Evolutionary conservation across 495 filamentous ascomycete genomes (phyloP).

Genomic region (Podospora didyma): DNA sequence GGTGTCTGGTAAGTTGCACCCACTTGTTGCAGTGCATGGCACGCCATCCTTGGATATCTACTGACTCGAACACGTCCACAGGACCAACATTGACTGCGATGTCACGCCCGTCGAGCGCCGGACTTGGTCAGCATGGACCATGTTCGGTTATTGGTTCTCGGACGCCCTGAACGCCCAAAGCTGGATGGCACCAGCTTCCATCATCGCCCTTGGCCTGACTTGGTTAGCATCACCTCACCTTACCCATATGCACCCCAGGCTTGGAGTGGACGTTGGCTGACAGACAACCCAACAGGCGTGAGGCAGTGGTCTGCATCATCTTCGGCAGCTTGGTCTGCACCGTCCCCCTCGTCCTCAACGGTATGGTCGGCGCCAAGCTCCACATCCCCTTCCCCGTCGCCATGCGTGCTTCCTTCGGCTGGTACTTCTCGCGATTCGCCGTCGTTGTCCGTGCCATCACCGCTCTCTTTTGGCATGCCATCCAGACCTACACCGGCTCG

Average conservation of each 20-base stretch:
- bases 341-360: slow-evolving; percentile 46
- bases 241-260: background rate
- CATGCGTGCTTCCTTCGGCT: slow-evolving; percentile 40
- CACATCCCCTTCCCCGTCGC: slow-evolving; percentile 43
- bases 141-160: slow-evolving; percentile 47
- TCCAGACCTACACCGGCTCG: slow-evolving; percentile 40
- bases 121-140: slow-evolving; percentile 40
- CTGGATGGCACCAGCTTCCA: slow-evolving; percentile 39
- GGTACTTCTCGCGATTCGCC: slow-evolving; percentile 36
- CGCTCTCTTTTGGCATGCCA: slow-evolving; percentile 46
- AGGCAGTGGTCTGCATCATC: slow-evolving; percentile 39
- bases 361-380: slow-evolving; percentile 41
- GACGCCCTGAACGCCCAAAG: slow-evolving; percentile 43
- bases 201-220: slow-evolving; percentile 48
- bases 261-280: background rate
- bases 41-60: background rate
- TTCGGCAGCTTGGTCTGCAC: slow-evolving; percentile 34
- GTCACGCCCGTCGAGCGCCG: slow-evolving; percentile 41
- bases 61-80: background rate
- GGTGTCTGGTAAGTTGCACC: slow-evolving; percentile 18
- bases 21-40: background rate
- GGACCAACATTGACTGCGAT: slow-evolving; percentile 45
- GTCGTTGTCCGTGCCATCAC: slow-evolving; percentile 40
- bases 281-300: slow-evolving; percentile 18
- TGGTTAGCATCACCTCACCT: slow-evolving; percentile 25